Evolutionary conservation across 495 filamentous ascomycete species (phyloP).

Genomic region (Annulohypoxylon maeteangense): DNA sequence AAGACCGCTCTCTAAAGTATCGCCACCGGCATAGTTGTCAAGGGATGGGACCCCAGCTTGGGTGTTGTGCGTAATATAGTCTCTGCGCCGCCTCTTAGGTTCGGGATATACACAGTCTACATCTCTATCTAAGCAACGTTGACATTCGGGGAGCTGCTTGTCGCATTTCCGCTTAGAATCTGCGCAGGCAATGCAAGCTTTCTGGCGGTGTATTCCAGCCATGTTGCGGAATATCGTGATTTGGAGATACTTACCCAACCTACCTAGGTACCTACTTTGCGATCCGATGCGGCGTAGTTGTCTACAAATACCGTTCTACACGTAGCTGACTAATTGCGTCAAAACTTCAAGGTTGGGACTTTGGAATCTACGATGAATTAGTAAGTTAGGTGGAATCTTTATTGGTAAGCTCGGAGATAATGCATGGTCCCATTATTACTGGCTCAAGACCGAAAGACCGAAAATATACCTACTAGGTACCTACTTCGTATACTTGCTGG

Average conservation of each 20-base stretch:
- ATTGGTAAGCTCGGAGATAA: background rate
- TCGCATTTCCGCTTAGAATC: constrained; percentile 20
- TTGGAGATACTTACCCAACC: no score
- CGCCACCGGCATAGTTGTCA: background rate
- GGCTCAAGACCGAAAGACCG: background rate
- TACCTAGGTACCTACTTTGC: no score
- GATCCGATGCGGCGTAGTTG: no score
- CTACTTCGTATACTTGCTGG: constrained; percentile 26
- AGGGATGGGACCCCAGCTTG: background rate
- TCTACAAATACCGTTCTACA: no score
- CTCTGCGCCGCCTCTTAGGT: constrained; percentile 15
- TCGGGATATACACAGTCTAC: constrained; percentile 16
- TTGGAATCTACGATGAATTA: no score
- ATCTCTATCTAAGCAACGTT: constrained; percentile 18
- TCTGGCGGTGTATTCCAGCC: constrained; percentile 14
- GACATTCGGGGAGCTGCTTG: constrained; percentile 20
- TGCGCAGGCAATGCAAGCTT: constrained; percentile 18
- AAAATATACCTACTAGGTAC: background rate
- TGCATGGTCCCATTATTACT: background rate
- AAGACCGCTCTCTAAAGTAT: background rate
- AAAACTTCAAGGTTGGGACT: no score
- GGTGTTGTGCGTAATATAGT: background rate
- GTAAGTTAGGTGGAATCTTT: no score
- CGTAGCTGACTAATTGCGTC: no score
- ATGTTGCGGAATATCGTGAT: background rate